Evolutionary conservation across 441 rosid species (phyloP).

Genomic region (Pelargonium exstipulatum): DNA sequence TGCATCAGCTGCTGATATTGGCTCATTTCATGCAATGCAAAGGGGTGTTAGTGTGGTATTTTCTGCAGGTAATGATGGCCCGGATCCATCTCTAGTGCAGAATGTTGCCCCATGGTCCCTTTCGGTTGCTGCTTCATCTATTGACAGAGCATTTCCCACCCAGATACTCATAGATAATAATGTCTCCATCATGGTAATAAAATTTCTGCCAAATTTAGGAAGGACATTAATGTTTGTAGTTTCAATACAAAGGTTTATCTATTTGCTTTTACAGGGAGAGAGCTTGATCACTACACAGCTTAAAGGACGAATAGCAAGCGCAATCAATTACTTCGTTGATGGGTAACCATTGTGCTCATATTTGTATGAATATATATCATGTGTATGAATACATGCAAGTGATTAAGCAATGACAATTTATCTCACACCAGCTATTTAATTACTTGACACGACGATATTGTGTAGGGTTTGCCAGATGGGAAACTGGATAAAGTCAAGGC

Average conservation of each 20-base stretch:
- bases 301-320: constrained; percentile 36
- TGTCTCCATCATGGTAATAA: constrained; percentile 37
- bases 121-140: constrained; percentile 52
- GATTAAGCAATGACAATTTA: background rate
- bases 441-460: background rate
- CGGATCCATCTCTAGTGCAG: constrained; percentile 36
- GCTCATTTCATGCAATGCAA: constrained; percentile 56
- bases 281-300: constrained; percentile 46
- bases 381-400: no score
- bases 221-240: no score
- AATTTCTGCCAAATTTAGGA: background rate
- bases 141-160: constrained; percentile 48
- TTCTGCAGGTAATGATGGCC: constrained; percentile 51
- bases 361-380: no score
- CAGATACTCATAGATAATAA: constrained; percentile 29
- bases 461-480: constrained; percentile 41
- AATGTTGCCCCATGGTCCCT: constrained; percentile 61
- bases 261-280: constrained; percentile 42
- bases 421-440: no score
- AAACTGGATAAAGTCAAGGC: constrained; percentile 26
- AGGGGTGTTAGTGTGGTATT: constrained; percentile 53
- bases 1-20: constrained; percentile 32
- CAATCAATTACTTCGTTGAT: constrained; percentile 34
- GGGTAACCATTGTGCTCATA: constrained; percentile 29
- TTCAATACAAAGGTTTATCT: background rate